Base-by-base conservation (phyloP, 352 stramenopile species). In the Peronosclerospora sorghi region DNA sequence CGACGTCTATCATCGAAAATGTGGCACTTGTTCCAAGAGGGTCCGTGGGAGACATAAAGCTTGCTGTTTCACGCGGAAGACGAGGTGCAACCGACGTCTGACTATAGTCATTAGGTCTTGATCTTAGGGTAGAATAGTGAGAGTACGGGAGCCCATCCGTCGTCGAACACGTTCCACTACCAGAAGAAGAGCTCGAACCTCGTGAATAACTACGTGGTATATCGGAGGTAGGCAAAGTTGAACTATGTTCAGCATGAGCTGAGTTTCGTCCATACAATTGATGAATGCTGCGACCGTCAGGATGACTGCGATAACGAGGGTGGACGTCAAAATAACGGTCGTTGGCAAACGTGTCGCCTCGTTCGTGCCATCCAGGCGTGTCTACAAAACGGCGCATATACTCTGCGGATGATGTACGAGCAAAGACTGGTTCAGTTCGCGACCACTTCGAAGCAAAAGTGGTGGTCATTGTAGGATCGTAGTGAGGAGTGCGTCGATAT, bases 1-100 rank as follows among this genome's bases (percentile, higher is more conserved):
- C 73, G 18, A 81, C 69, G 41, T 78, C 68, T 45, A 78, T 56
- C 67, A 83, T 81, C 1, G 69, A 83, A 39, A 84, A 81, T 2
- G 56, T 56, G n/a, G 66, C 55, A 32, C 48, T 52, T 5, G 48
- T 34, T 19, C 51, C 42, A 8, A 50, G 38, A 30, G 48, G 48
- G 27, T 61, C 47, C 0, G 44, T 45, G 8, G 43, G 19, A 32
- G 50, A 60, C 27, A 55, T 58, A 17, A 60, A 65, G 27, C 44
- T 59, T n/a, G 50, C 48, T 15, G 41, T 50, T 34, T 64, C 55
- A 19, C 61, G 61, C 3, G 50, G 40, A 29, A 51, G 32, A 32
- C 58, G 57, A 13, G 49, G 29, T 5, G 21, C 36, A 29, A 26
- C 13, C 28, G 38, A 40, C 3, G 40, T 9, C 8, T 46, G 51